Evolutionary conservation across 805 yeast genomes (phyloP).

Genomic region (Blastobotrys chiropterorum): DNA sequence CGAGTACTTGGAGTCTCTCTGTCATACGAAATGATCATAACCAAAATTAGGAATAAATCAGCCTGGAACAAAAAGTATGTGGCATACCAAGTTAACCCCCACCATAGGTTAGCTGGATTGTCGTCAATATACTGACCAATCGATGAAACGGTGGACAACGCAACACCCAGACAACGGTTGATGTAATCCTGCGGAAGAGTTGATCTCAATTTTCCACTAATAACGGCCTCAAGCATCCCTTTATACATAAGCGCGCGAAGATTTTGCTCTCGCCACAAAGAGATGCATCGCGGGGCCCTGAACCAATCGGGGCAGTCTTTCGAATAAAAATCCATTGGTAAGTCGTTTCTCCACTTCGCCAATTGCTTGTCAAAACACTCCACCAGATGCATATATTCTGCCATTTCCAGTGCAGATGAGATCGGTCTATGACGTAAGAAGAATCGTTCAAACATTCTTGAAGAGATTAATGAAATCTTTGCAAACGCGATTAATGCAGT

Average conservation of each 20-base stretch:
- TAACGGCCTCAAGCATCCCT: conserved; percentile 46
- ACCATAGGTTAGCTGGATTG: conserved; percentile 36
- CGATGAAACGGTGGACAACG: conserved; percentile 42
- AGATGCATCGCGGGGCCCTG: conserved; percentile 41
- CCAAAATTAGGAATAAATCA: conserved; percentile 22
- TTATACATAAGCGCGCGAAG: conserved; percentile 47
- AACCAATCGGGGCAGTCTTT: conserved; percentile 45
- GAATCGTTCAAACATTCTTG: conserved; percentile 38
- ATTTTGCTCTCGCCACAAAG: conserved; percentile 50
- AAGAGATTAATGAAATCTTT: conserved; percentile 40
- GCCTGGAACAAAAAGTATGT: conserved; percentile 55
- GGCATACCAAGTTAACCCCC: conserved; percentile 45
- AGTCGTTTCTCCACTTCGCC: conserved; percentile 40
- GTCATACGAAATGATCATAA: conserved; percentile 21
- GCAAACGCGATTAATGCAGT: conserved; percentile 50
- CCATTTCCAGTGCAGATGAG: conserved; percentile 33
- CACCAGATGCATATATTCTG: conserved; percentile 37
- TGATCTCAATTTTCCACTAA: conserved; percentile 21
- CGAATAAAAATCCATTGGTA: conserved; percentile 30
- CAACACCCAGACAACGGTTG: conserved; percentile 37
- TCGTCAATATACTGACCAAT: conserved; percentile 23
- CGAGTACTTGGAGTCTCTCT: not conserved
- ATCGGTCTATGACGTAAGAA: conserved; percentile 39
- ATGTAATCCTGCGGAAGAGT: conserved; percentile 2
- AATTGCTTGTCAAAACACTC: conserved; percentile 33